These are phyloP conservation scores for Phoma sp. DNA, from an alignment of 2,329 filamentous ascomycete species.

Conservation along the genomic window DNA sequence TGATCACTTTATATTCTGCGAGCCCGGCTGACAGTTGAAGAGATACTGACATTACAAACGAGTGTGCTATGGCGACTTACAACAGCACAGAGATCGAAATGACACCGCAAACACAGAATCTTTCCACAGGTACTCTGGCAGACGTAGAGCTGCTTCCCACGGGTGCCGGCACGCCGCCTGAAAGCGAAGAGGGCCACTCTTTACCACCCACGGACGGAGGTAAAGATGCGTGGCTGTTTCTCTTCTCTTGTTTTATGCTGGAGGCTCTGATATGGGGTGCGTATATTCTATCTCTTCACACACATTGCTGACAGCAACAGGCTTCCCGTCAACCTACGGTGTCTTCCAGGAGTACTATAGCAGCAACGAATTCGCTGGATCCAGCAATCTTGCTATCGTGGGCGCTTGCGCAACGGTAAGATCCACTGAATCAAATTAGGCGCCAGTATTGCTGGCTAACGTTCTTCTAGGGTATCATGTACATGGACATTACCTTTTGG, in stretches of 20 bases:
- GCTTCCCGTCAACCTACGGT: conserved; percentile 40
- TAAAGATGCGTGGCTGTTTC: conserved; percentile 40
- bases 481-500: conserved; percentile 53
- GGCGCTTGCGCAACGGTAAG: conserved; percentile 45
- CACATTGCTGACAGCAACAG: conserved; percentile 14
- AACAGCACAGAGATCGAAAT: conserved; percentile 23
- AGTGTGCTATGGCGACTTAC: conserved; percentile 23
- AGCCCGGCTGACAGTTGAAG: neutral
- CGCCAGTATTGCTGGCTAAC: neutral
- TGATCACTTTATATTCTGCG: neutral
- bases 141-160: conserved; percentile 27
- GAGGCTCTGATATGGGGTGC: conserved; percentile 57
- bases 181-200: conserved; percentile 33
- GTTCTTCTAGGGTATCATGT: conserved; percentile 52
- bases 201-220: conserved; percentile 39
- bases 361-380: conserved; percentile 38
- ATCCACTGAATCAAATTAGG: neutral
- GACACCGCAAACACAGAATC: conserved; percentile 18
- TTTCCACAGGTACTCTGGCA: conserved; percentile 11
- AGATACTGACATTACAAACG: neutral
- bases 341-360: conserved; percentile 46
- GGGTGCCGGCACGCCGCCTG: conserved; percentile 4
- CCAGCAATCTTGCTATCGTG: conserved; percentile 40
- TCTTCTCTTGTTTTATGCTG: conserved; percentile 55
- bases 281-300: neutral